Evolutionary conservation across 495 filamentous ascomycete species (phyloP), one percentile per base, ranked within the genome.

Genomic region (Cercophora newfieldiana): DNA sequence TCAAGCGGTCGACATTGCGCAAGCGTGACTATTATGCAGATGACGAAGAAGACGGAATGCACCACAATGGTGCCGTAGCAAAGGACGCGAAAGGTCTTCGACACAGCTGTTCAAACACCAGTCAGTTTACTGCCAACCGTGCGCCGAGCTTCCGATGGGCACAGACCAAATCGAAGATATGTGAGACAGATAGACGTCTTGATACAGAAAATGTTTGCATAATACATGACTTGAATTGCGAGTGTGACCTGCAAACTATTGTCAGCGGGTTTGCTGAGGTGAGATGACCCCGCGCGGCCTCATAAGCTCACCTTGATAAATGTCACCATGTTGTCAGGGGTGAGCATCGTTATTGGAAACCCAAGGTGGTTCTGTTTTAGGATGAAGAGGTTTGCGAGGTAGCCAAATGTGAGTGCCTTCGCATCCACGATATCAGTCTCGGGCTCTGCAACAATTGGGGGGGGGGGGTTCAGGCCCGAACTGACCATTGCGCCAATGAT

Each of bases 171-270:
- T 22, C 82, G 73, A 21, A 83, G 66, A 59, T 84, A 84, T 64
- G 81, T 79, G 50, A 78, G 75, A 0, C 83, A 64, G 56, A 84
- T 84, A 1, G 81, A 84, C 6, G 69, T 59, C 67, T 84, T 84
- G 66, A 84, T 74, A 24, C 68, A 74, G 31, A 70, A 71, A 29
- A 82, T 24, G 19, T 71, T 60, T 18, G 69, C 65, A 59, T 81
- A 81, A 66, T 84, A 84, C 54, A 77, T 76, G 33, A 79, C 66
- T 53, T 84, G 70, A 31, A 83, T 79, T 0, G 76, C 76, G 3
- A 81, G 70, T 2, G 73, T 73, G 10, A 54, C 47, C 56, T 66
- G n/a, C 16, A 7, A 24, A 19, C 30, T 12, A 7, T 12, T 10
- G 66, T 64, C 72, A 79, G 63, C 14, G 28, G 24, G 16, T 19